These are phyloP conservation scores for Gossypium mustelinum DNA, from an alignment of 345 rosid species.

Conservation along the genomic window DNA sequence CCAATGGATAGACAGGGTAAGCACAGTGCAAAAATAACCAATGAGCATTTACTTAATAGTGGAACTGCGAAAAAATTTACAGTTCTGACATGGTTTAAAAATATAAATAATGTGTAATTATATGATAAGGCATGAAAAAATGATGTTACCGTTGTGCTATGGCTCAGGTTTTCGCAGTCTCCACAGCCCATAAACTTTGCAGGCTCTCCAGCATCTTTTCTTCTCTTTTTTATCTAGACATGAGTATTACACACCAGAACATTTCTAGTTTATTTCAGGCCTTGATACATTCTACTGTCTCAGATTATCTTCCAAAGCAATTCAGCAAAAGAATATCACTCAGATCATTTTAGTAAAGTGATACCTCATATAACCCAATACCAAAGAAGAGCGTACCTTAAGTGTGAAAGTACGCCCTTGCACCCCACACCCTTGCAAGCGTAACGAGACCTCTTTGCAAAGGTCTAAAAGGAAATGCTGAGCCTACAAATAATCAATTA, in stretches of 20 bases:
- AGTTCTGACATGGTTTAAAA: not conserved
- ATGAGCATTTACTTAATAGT: not conserved
- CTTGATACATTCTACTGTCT: slow-evolving; percentile 2
- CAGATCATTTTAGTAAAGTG: not conserved
- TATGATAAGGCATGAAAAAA: not conserved
- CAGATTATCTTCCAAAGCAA: slow-evolving; percentile 6
- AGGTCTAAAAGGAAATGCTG: slow-evolving; percentile 65
- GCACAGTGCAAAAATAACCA: not conserved
- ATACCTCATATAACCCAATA: not conserved
- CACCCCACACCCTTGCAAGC: slow-evolving; percentile 78
- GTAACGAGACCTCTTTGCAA: slow-evolving; percentile 86
- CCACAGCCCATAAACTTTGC: slow-evolving; percentile 90
- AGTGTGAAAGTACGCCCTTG: slow-evolving; percentile 84
- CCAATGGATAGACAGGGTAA: not conserved
- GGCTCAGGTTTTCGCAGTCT: slow-evolving; percentile 83
- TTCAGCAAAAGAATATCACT: slow-evolving; percentile 15
- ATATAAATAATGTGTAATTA: not conserved
- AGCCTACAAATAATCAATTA: slow-evolving; percentile 41
- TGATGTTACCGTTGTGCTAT: slow-evolving; percentile 62
- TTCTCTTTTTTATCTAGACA: slow-evolving; percentile 75
- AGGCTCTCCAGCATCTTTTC: slow-evolving; percentile 75
- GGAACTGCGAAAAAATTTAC: not conserved
- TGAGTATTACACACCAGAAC: slow-evolving; percentile 15
- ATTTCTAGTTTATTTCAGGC: slow-evolving; percentile 5
- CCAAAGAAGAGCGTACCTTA: slow-evolving; percentile 42